These are phyloP conservation scores for Colletotrichum chlorophyti DNA, from an alignment of 2,329 filamentous ascomycete species.

Conservation along the genomic window DNA sequence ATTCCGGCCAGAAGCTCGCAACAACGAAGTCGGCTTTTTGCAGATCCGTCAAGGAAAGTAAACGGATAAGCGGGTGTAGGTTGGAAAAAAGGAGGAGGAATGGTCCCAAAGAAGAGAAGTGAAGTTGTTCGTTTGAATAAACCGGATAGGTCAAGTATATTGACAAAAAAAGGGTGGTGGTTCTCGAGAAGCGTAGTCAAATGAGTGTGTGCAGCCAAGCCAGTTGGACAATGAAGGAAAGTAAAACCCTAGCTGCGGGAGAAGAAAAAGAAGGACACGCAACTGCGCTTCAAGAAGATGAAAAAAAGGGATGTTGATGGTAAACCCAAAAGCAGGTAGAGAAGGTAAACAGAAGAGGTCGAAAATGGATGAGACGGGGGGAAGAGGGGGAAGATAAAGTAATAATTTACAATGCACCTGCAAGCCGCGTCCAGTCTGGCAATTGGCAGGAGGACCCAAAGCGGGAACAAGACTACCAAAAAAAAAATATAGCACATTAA, in stretches of 20 bases:
- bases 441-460: conserved; percentile 27
- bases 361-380: conserved; percentile 26
- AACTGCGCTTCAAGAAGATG: conserved; percentile 45
- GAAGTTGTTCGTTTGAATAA: conserved; percentile 29
- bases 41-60: conserved; percentile 27
- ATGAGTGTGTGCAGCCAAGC: conserved; percentile 65
- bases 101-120: conserved; percentile 28
- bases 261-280: conserved; percentile 46
- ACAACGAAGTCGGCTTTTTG: conserved; percentile 28
- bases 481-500: not conserved
- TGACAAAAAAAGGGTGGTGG: conserved; percentile 28
- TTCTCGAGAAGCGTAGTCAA: conserved; percentile 54
- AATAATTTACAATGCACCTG: conserved; percentile 43
- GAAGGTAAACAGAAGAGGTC: conserved; percentile 36
- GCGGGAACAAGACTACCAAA: not conserved
- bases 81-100: conserved; percentile 15
- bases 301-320: conserved; percentile 40
- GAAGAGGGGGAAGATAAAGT: conserved; percentile 26
- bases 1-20: conserved; percentile 25
- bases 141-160: conserved; percentile 31
- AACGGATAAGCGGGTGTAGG: conserved; percentile 17
- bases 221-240: conserved; percentile 57
- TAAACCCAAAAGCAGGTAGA: conserved; percentile 34
- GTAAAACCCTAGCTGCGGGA: conserved; percentile 50
- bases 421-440: conserved; percentile 12